Percentiles rank a stretch among this genome's conserved stretches.
These are phyloP conservation scores for Strombidium stylifer DNA, from an alignment of 73 alveolate species.

Conservation along the genomic window DNA sequence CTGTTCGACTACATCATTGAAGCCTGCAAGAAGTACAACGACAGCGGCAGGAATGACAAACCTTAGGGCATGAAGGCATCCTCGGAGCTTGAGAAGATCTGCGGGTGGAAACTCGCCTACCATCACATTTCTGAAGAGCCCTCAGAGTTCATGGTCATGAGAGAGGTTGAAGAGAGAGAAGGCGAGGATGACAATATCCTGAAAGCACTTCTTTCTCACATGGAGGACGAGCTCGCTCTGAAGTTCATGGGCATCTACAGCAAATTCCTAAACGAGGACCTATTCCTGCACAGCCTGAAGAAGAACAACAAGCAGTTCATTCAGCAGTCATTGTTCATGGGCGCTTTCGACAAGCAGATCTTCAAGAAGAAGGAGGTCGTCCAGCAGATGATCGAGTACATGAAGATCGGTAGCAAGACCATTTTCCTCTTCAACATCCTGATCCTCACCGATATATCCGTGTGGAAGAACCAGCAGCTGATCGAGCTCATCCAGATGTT, in stretches of 20 bases:
- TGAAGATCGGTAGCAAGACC: constrained; percentile 39
- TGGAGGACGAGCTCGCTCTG: constrained; percentile 38
- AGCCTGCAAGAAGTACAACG: constrained; percentile 6
- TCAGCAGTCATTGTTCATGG: constrained; percentile 16
- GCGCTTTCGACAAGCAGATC: constrained; percentile 50
- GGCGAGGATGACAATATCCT: constrained; percentile 30
- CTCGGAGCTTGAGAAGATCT: too few species aligned
- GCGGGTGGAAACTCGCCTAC: too few species aligned
- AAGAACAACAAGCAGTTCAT: constrained; percentile 42
- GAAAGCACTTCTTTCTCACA: constrained; percentile 21
- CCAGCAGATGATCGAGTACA: constrained; percentile 22
- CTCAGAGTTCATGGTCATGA: too few species aligned
- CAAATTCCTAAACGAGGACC: constrained; percentile 39
- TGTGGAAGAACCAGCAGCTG: constrained; percentile 54
- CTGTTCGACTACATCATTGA: constrained; percentile 26
- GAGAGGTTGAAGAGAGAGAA: constrained; percentile 31
- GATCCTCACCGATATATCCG: constrained; percentile 31
- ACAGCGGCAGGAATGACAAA: not conserved
- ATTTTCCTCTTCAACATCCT: constrained; percentile 43
- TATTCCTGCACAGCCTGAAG: constrained; percentile 42
- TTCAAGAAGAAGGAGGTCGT: constrained; percentile 53
- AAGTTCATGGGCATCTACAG: constrained; percentile 44
- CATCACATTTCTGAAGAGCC: too few species aligned
- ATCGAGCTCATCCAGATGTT: constrained; percentile 48
- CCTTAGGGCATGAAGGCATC: too few species aligned